phyloP scores from a whole-genome alignment of 257 asterid species.

The Plantago elongata region DNA sequence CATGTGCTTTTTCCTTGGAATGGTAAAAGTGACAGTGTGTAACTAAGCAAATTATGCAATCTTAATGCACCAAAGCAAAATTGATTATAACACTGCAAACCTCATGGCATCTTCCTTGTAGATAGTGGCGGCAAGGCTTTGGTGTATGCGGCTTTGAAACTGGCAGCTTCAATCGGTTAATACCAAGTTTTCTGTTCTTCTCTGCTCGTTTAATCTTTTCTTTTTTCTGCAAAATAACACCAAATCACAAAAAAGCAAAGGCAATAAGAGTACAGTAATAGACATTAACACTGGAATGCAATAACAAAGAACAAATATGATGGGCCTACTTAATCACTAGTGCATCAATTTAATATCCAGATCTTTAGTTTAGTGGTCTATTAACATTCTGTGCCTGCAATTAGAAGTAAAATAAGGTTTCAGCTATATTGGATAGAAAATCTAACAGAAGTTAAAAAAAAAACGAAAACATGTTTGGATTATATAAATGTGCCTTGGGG shows the following conservation, averaged over 20 bases:
- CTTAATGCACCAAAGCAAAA: slow-evolving; percentile 16
- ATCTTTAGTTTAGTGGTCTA: neutral
- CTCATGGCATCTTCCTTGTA: slow-evolving; percentile 86
- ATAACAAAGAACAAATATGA: neutral
- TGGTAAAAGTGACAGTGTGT: slow-evolving; percentile 1
- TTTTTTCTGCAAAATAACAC: slow-evolving; percentile 53
- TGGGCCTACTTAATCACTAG: neutral
- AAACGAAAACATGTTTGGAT: neutral
- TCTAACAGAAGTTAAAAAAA: neutral
- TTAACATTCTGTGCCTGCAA: neutral
- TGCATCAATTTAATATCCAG: neutral
- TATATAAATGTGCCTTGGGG: neutral
- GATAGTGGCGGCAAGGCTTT: slow-evolving; percentile 67
- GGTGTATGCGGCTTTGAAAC: slow-evolving; percentile 52
- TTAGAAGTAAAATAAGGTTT: neutral
- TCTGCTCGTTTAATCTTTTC: slow-evolving; percentile 69
- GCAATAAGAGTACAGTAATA: slow-evolving; percentile 5
- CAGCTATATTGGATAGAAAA: neutral
- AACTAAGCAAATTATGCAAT: slow-evolving; percentile 16
- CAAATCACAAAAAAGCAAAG: slow-evolving; percentile 12
- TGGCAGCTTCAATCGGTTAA: slow-evolving; percentile 73
- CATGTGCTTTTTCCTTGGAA: slow-evolving; percentile 2
- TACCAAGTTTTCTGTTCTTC: slow-evolving; percentile 65
- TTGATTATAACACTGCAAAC: slow-evolving; percentile 25
- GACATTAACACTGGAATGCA: neutral